These are phyloP conservation scores for Lentinula aciculospora DNA, from an alignment of 768 basidiomycete species.

Conservation along the genomic window DNA sequence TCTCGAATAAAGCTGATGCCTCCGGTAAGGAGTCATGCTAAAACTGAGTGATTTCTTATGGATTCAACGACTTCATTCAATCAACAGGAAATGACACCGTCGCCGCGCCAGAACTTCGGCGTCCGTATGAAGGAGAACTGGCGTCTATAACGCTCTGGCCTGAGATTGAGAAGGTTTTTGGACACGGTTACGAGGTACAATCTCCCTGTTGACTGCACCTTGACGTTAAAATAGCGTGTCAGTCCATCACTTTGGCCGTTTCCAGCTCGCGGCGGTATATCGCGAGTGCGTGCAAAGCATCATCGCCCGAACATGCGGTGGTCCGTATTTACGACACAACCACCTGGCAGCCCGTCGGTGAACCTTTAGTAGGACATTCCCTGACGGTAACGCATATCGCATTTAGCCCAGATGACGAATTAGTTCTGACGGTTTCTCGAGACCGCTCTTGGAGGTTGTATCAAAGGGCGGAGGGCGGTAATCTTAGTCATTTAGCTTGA, in stretches of 20 bases:
- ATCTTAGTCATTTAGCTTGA: neutral
- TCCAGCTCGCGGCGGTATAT: conserved; percentile 67
- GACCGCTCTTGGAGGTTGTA: conserved; percentile 92
- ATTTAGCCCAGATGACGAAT: conserved; percentile 82
- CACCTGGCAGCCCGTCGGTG: conserved; percentile 65
- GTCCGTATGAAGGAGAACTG: conserved; percentile 90
- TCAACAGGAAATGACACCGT: conserved; percentile 3
- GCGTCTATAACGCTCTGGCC: conserved; percentile 91
- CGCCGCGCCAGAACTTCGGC: conserved; percentile 18
- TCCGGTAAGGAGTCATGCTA: conserved; percentile 43
- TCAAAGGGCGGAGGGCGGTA: conserved; percentile 40
- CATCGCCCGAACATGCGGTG: conserved; percentile 82
- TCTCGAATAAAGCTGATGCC: conserved; percentile 89
- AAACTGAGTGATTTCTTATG: neutral
- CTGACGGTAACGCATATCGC: conserved; percentile 87
- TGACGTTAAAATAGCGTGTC: neutral
- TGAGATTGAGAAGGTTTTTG: conserved; percentile 94
- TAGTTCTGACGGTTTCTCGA: conserved; percentile 79
- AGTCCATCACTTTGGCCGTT: conserved; percentile 79
- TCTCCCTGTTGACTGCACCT: neutral
- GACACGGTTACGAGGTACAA: conserved; percentile 91
- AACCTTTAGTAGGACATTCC: conserved; percentile 75
- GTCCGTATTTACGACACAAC: conserved; percentile 75
- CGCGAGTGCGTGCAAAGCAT: conserved; percentile 90
- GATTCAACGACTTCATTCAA: neutral